Conservation (phyloP, 1,139 yeast species). For the Nadsonia commutata region DNA sequence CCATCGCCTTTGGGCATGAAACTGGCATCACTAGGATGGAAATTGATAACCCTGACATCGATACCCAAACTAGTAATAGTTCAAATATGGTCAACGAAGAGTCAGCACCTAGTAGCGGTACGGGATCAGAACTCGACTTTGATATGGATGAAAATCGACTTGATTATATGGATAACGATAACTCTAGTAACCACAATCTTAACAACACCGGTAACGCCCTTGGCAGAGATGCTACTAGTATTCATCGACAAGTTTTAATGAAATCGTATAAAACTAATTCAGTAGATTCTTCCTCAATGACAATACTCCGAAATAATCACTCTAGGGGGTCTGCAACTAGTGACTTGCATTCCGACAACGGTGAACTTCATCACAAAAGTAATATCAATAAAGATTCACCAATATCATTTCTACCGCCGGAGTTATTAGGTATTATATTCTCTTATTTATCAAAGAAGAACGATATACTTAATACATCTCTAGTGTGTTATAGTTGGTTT, state of each 20-base stretch:
- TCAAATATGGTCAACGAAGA: not conserved
- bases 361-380: not conserved
- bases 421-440: slow-evolving; percentile 57
- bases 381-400: slow-evolving; percentile 23
- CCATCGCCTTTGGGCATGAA: too few relatives aligned
- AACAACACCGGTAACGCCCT: not conserved
- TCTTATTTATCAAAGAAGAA: slow-evolving; percentile 45
- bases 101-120: not conserved
- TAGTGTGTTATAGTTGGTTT: slow-evolving; percentile 77
- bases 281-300: not conserved
- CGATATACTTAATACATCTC: slow-evolving; percentile 53
- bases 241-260: not conserved
- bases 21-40: too few relatives aligned
- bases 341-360: not conserved
- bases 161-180: not conserved
- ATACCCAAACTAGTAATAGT: not conserved
- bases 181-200: not conserved
- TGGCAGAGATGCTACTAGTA: not conserved
- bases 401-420: slow-evolving; percentile 59
- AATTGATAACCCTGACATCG: too few relatives aligned
- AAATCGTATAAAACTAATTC: not conserved
- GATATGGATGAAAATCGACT: not conserved
- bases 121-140: not conserved
- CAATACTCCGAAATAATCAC: not conserved
- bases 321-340: not conserved